Base-by-base conservation (phyloP, 129 eudicot genomes). In the Helianthus tuberosus region DNA sequence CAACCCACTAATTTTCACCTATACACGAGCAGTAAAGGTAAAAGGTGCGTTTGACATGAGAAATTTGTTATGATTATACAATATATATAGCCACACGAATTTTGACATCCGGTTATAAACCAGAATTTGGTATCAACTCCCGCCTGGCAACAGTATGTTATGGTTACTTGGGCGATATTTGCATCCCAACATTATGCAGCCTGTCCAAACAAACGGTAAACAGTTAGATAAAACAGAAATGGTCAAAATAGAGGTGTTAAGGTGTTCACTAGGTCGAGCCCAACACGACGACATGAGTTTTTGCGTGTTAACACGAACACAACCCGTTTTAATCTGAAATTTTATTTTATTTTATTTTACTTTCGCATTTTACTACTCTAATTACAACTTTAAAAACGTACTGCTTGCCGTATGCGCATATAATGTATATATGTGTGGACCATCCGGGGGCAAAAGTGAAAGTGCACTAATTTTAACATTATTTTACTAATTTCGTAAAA, bases 201-300 rank as follows among this genome's bases (percentile, higher is more conserved):
- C 78, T 79, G 74, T 53, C 27, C 66, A 71, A 63, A 47, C 29
- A 50, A 69, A n/a, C n/a, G n/a, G n/a, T n/a, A n/a, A n/a, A n/a
- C n/a, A n/a, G n/a, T 14, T 27, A 29, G 12, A 27, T 47, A 32
- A 20, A 51, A 32, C 41, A 11, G 5, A 32, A 32, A 32, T 5
- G 36, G 36, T 32, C 36, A 32, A 32, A 32, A 17, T 13, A 69
- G 5, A 23, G 47, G 10, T 43, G 10, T 43, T 6, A 43, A 43
- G 47, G 10, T 43, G 47, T 43, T 6, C 10, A 43, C 47, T 9
- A 43, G 11, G 47, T 43, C 10, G 2, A 6, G 7, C 10, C 47
- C 47, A 43, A 43, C 46, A 41, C 46, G n/a, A 10, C 6, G 46
- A 41, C 9, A 8, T 8, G 46, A 41, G 46, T 41, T 41, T 41